phyloP scores from a whole-genome alignment of 331 rosid genomes.

The Stylosanthes scabra region DNA sequence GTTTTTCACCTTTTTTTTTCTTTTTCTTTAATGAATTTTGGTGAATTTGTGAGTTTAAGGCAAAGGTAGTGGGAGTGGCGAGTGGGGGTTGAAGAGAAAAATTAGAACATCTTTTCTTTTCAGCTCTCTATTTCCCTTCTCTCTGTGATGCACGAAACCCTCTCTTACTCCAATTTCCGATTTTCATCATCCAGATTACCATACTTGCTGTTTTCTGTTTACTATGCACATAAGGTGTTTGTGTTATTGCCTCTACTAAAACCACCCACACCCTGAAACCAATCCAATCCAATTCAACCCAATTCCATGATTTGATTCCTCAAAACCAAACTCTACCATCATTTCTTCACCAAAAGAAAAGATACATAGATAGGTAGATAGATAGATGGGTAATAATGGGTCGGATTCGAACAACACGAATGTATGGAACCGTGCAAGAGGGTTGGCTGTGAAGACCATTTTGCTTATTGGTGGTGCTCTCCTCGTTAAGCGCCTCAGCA shows the following conservation, averaged over 20 bases:
- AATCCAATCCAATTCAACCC: too few species aligned
- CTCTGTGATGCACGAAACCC: not conserved
- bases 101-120: not conserved
- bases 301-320: constrained; percentile 12
- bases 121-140: not conserved
- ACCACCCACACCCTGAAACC: not conserved
- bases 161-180: constrained; percentile 11
- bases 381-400: constrained; percentile 52
- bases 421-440: constrained; percentile 75
- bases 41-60: not conserved
- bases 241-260: not conserved
- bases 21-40: too few species aligned
- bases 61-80: not conserved
- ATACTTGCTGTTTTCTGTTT: not conserved
- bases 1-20: too few species aligned
- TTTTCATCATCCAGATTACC: not conserved
- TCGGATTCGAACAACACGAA: constrained; percentile 53
- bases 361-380: not conserved
- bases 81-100: not conserved
- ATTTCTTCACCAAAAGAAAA: not conserved
- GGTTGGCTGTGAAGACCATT: constrained; percentile 71
- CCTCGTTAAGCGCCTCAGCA: constrained; percentile 82
- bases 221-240: constrained; percentile 3
- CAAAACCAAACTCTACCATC: not conserved
- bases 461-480: constrained; percentile 87